Conservation (phyloP, 2,329 filamentous ascomycete genomes). For the Penicillium sp. region DNA sequence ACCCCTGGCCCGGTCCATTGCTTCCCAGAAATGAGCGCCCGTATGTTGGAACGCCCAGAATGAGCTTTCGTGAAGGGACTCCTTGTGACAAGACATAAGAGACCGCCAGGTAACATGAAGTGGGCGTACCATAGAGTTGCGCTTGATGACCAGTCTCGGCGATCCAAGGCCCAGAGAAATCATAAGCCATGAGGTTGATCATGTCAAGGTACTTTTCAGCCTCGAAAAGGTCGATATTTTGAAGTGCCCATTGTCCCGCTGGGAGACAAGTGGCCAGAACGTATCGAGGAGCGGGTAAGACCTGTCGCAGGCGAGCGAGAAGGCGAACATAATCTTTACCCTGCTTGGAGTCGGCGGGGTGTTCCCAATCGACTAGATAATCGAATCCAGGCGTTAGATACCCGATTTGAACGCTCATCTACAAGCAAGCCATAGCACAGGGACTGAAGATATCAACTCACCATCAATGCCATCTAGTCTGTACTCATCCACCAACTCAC, state of each 20-base stretch:
- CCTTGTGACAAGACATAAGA: slow-evolving; percentile 65
- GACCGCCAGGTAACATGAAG: slow-evolving; percentile 66
- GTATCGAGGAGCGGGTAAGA: slow-evolving; percentile 68
- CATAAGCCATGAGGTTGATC: slow-evolving; percentile 78
- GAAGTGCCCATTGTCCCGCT: slow-evolving; percentile 64
- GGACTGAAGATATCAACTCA: slow-evolving; percentile 41
- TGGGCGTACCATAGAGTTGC: slow-evolving; percentile 64
- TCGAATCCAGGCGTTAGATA: neutral
- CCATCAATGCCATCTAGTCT: slow-evolving; percentile 75
- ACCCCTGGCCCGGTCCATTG: slow-evolving; percentile 64
- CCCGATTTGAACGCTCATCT: neutral
- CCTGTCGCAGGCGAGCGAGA: slow-evolving; percentile 64
- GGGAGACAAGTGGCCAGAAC: slow-evolving; percentile 72
- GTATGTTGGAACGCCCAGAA: slow-evolving; percentile 74
- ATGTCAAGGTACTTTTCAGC: slow-evolving; percentile 69
- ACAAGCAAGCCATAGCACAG: neutral
- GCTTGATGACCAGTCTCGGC: slow-evolving; percentile 70
- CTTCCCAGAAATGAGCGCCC: slow-evolving; percentile 73
- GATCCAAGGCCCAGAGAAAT: slow-evolving; percentile 73
- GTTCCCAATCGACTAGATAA: slow-evolving; percentile 73
- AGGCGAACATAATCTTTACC: slow-evolving; percentile 70
- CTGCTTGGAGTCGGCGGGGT: slow-evolving; percentile 65
- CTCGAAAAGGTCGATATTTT: slow-evolving; percentile 65
- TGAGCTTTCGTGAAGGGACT: slow-evolving; percentile 69
- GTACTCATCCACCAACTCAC: slow-evolving; percentile 67